Base-by-base conservation (phyloP, 2,329 filamentous ascomycete genomes). In the Teratosphaeria epicoccoides region DNA sequence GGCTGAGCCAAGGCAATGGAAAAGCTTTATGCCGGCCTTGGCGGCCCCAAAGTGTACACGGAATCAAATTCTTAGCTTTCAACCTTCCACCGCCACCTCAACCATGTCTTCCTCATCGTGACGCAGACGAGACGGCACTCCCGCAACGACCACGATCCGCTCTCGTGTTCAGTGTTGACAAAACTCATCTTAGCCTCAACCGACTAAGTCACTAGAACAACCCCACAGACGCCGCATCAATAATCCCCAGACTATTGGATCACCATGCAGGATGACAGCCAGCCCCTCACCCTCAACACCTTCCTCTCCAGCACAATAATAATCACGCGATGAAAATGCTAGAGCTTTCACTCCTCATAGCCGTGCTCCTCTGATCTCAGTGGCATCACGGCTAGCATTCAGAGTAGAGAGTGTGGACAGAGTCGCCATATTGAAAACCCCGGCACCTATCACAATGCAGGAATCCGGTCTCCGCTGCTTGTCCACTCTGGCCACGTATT, bases 381-480 rank as follows among this genome's bases (percentile, higher is more conserved):
- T n/a, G n/a, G n/a, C n/a, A n/a, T n/a, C n/a, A n/a, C n/a, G n/a
- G 29, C 29, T 17, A 37, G n/a, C 49, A 43, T 44, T 54, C 56
- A 55, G 55, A 55, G 52, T 57, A 47, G 48, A 45, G 53, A 56
- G 62, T 63, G 63, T 65, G 61, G 63, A 65, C 61, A 63, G 57
- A 62, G 55, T 61, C 59, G 60, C 60, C 45, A 64, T 55, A 61
- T 45, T 49, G 52, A 63, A 46, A n/a, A 24, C 43, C 52, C 52
- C 51, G 56, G 51, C 25, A 46, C 20, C 49, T 20, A 52, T 24
- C 45, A 23, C 25, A 17, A 45, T 46, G 44, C 26, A 14, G 49
- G 22, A 24, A 10, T 11, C 43, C 48, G 50, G 26, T 55, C 53
- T 55, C 29, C 37, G 46, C 50, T 47, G 47, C 43, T 48, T 52